Conservation (phyloP, 331 rosid species). For the Quercus lobata region DNA sequence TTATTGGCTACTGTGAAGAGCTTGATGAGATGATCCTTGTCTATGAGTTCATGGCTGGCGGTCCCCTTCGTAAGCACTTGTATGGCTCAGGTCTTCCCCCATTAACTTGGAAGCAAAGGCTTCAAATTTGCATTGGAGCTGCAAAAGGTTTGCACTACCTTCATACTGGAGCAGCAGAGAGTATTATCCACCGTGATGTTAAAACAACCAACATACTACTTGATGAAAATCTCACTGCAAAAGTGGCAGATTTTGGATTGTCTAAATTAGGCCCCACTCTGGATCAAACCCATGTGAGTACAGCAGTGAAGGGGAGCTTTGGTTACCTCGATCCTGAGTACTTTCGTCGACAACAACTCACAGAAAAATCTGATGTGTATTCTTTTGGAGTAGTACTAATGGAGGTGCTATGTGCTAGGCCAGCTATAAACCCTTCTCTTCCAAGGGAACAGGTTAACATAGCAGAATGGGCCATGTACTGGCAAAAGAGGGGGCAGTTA, state of each 20-base stretch:
- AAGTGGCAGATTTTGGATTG: conserved; percentile 52
- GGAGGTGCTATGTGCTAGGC: conserved; percentile 47
- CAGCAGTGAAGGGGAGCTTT: conserved; percentile 55
- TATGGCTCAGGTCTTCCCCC: conserved; percentile 32
- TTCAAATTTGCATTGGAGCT: conserved; percentile 55
- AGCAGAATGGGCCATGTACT: conserved; percentile 51
- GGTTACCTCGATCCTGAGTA: conserved; percentile 53
- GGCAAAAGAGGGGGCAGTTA: conserved; percentile 36
- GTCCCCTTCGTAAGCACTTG: conserved; percentile 44
- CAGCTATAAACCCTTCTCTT: conserved; percentile 44
- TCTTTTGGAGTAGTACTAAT: conserved; percentile 47
- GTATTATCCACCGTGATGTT: conserved; percentile 45
- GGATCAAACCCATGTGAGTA: conserved; percentile 52
- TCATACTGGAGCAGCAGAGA: conserved; percentile 42
- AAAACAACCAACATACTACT: conserved; percentile 49
- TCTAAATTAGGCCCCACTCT: conserved; percentile 48
- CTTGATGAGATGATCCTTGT: conserved; percentile 48
- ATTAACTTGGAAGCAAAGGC: conserved; percentile 45
- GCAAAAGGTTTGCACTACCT: conserved; percentile 53
- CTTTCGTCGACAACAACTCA: conserved; percentile 47
- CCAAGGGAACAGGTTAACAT: conserved; percentile 48
- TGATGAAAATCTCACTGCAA: conserved; percentile 41
- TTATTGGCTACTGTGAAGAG: conserved; percentile 51
- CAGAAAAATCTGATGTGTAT: conserved; percentile 52
- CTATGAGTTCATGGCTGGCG: conserved; percentile 48